Percentiles rank a stretch among this genome's conserved stretches.
Conservation (phyloP, 2,329 filamentous ascomycete species). For the Ophiostoma tasmaniense region DNA sequence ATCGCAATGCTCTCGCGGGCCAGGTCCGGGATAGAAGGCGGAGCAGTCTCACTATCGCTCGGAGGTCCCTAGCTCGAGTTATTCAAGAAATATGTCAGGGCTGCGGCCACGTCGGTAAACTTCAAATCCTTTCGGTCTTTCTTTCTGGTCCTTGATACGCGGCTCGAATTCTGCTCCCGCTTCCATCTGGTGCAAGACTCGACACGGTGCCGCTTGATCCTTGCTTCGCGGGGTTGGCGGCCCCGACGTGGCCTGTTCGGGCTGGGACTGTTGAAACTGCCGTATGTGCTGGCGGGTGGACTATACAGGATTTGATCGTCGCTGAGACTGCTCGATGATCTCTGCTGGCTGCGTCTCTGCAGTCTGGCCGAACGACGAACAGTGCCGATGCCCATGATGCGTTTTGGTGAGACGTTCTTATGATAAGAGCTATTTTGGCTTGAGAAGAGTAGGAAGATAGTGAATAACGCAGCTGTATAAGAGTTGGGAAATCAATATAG, state of each 20-base stretch:
- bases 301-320: neutral
- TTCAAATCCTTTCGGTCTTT: neutral
- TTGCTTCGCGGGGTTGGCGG: neutral
- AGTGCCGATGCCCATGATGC: neutral
- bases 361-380: slow-evolving; percentile 1
- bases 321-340: neutral
- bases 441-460: neutral
- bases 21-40: neutral
- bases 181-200: neutral
- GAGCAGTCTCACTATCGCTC: neutral
- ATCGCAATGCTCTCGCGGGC: neutral
- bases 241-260: too few relatives aligned
- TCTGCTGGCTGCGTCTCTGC: neutral
- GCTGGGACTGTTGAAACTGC: neutral
- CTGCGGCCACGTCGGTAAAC: neutral
- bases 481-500: neutral
- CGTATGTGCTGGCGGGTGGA: too few relatives aligned
- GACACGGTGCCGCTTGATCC: neutral
- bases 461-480: neutral
- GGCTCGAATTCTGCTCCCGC: neutral
- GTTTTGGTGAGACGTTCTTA: neutral
- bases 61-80: neutral
- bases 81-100: neutral
- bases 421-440: neutral
- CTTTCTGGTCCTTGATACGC: neutral